These are phyloP conservation scores for Penstemon barbatus DNA, from an alignment of 257 asterid species.

Conservation along the genomic window DNA sequence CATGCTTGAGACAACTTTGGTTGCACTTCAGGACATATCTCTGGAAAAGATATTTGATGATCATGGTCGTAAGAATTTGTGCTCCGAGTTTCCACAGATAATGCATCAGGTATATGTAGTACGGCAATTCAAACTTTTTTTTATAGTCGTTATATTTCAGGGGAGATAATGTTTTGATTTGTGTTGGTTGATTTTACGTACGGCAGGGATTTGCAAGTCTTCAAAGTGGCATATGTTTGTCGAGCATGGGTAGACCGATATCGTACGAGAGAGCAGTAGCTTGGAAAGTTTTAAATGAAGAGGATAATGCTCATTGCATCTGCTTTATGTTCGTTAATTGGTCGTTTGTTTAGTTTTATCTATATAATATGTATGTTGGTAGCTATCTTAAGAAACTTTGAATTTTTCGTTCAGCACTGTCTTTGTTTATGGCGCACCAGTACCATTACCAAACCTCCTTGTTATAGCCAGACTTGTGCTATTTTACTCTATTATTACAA, in stretches of 20 bases:
- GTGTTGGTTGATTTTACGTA: not conserved
- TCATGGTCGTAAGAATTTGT: conserved; percentile 74
- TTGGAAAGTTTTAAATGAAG: conserved; percentile 84
- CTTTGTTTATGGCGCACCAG: conserved; percentile 13
- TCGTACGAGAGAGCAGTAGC: conserved; percentile 85
- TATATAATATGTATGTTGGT: not conserved
- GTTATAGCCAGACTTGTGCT: conserved; percentile 22
- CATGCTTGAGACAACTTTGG: conserved; percentile 91
- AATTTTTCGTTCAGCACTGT: not conserved
- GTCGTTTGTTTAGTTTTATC: conserved; percentile 63
- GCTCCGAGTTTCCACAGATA: conserved; percentile 79
- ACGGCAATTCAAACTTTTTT: too few species aligned
- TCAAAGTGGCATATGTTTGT: conserved; percentile 79
- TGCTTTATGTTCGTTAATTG: conserved; percentile 82
- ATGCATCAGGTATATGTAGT: conserved; percentile 68
- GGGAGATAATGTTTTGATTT: not conserved
- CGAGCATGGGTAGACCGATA: conserved; percentile 90
- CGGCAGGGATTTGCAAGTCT: conserved; percentile 73
- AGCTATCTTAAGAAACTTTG: not conserved
- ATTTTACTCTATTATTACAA: conserved; percentile 12
- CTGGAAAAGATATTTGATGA: conserved; percentile 86
- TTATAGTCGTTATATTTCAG: too few species aligned
- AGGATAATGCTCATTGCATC: conserved; percentile 66
- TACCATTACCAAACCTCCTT: conserved; percentile 3
- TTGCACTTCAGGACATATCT: conserved; percentile 80